Base-by-base conservation (phyloP, 306 rosid genomes). In the Prunus mongolica region DNA sequence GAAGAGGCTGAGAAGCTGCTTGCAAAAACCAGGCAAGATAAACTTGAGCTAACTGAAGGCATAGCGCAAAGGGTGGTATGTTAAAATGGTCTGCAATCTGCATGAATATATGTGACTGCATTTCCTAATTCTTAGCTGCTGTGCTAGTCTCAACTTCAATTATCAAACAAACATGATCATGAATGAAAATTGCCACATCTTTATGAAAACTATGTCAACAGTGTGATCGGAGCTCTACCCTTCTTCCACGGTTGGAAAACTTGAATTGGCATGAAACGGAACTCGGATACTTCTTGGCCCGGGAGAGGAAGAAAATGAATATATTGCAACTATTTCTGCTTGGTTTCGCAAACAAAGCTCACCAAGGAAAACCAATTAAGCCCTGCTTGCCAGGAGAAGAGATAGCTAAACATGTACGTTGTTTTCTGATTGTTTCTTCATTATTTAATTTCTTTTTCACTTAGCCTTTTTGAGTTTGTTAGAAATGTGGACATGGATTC, bases 301-400 rank as follows among this genome's bases (percentile, higher is more conserved):
- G 2, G 8, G 14, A 13, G 54, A 52, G 62, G 72, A 57, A 56
- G 27, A 24, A 65, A 3, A 6, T 75, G 65, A 64, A 79, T 54
- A 3, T 60, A 49, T 62, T 76, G 73, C 44, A 71, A 22, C 57
- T 4, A 19, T 55, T 71, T 61, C 24, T 55, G 72, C 84, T 76
- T 12, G 49, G 58, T 22, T 72, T 76, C 55, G 70, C 79, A n/a
- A 74, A 80, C 79, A 68, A 67, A 20, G 69, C 63, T 22, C 69
- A 72, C 72, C 25, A 22, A 27, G 69, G 45, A n/a, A 78, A 70
- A 75, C 69, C 70, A 8, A 41, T 65, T 1, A 32, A 45, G 14
- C 24, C 82, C 14, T 72, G 69, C 74, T 14, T 76, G 63, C 55
- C 82, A 8, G 70, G 1, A 12, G 65, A 76, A 50, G 77, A 76